Conservation (phyloP, 1,139 yeast genomes). For the Geotrichum cucujoidarum region DNA sequence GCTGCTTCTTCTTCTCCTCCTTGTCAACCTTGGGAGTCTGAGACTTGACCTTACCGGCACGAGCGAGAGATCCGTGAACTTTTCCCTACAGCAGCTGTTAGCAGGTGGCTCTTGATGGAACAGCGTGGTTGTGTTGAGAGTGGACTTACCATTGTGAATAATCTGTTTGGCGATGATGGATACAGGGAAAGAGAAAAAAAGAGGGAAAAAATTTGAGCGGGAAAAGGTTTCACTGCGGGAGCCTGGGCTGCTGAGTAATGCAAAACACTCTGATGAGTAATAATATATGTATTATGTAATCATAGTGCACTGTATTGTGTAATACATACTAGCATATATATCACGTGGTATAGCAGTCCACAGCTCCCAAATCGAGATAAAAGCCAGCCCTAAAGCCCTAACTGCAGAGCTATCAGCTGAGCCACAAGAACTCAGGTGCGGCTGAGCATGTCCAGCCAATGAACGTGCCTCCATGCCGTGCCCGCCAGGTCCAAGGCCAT, state of each 20-base stretch:
- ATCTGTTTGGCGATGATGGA: conserved; percentile 4
- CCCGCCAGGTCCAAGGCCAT: no score
- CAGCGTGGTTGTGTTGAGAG: neutral
- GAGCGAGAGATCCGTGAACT: conserved; percentile 99
- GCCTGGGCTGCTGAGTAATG: no score
- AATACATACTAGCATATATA: no score
- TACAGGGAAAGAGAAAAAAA: neutral
- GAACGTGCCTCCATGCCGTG: no score
- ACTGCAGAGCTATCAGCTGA: no score
- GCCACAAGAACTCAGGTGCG: no score
- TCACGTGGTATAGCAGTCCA: no score
- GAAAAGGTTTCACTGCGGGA: no score
- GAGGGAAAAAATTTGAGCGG: neutral
- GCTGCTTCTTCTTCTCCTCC: conserved; percentile 75
- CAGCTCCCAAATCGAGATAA: neutral
- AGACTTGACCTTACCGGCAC: conserved; percentile 99
- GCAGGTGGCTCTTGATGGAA: neutral
- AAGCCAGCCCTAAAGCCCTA: conserved; percentile 3
- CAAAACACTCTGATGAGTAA: no score
- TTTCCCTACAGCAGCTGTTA: conserved; percentile 52
- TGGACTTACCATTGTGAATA: conserved; percentile 11
- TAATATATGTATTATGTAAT: no score
- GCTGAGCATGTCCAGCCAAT: no score
- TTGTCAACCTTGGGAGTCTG: conserved; percentile 92
- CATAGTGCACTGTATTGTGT: no score